A percentile compares a stretch with the other conserved stretches of the same genome.
Evolutionary conservation across 2,329 filamentous ascomycete species (phyloP).

Genomic region (Chrysosporium keratinophilum): DNA sequence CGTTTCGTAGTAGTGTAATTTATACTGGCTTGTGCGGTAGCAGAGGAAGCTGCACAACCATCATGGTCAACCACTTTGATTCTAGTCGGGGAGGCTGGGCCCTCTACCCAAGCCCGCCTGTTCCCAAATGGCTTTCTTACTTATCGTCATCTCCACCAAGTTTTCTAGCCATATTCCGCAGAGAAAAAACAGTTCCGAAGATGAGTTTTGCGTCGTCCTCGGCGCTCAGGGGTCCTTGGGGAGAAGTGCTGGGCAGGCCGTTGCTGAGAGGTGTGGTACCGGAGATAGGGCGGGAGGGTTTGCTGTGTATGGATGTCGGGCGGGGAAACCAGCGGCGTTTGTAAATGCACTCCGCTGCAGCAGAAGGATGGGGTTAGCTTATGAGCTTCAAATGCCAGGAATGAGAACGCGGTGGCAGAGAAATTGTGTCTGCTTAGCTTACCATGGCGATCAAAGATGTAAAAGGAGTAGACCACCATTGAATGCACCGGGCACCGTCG

Average conservation of each 20-base stretch:
- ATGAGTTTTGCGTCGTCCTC: conserved; percentile 91
- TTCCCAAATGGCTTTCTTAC: conserved; percentile 26
- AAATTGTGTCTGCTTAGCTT: conserved; percentile 19
- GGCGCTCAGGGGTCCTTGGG: conserved; percentile 28
- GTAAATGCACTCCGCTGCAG: conserved; percentile 90
- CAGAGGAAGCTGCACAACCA: conserved; percentile 61
- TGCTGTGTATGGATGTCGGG: conserved; percentile 37
- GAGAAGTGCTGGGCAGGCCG: conserved; percentile 34
- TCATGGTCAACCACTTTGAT: conserved; percentile 16
- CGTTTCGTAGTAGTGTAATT: conserved; percentile 98
- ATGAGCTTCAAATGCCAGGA: conserved; percentile 8
- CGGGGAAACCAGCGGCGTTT: conserved; percentile 68
- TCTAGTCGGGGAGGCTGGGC: neutral
- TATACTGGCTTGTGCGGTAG: conserved; percentile 89
- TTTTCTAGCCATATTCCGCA: conserved; percentile 94
- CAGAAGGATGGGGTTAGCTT: neutral
- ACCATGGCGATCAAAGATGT: conserved; percentile 99
- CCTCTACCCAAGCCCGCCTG: neutral
- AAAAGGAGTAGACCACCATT: conserved; percentile 96
- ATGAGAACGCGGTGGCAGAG: too few relatives aligned
- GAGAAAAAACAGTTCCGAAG: conserved; percentile 91
- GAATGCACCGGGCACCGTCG: neutral
- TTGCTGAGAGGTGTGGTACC: conserved; percentile 37
- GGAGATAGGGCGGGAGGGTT: conserved; percentile 23
- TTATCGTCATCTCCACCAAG: conserved; percentile 83